phyloP scores from a whole-genome alignment of 1,284 basidiomycete species.

The Ustilago curta region DNA sequence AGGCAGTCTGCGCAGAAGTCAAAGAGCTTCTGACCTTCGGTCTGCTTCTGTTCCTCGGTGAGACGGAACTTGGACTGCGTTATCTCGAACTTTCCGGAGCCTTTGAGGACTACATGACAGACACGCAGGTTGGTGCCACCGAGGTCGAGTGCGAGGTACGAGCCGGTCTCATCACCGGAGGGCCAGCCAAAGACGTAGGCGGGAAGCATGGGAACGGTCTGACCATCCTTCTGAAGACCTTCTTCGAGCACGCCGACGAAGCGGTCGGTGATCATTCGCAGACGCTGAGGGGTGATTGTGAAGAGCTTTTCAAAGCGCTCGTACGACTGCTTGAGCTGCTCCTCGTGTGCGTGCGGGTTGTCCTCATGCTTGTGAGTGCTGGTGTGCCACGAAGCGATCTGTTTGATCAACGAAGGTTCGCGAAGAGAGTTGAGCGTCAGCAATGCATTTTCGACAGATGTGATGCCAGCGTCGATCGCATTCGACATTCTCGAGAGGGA shows the following conservation, averaged over 20 bases:
- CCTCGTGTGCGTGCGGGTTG: conserved; percentile 51
- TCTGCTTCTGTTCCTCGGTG: conserved; percentile 97
- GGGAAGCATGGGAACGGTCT: conserved; percentile 95
- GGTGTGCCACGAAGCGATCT: conserved; percentile 66
- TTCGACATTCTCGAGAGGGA: conserved; percentile 21
- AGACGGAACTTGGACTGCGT: conserved; percentile 97
- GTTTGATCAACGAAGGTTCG: conserved; percentile 18
- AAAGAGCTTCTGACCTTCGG: conserved; percentile 92
- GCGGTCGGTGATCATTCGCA: conserved; percentile 82
- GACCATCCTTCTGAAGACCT: conserved; percentile 83
- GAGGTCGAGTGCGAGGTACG: conserved; percentile 92
- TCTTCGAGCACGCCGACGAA: conserved; percentile 91
- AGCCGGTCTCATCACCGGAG: conserved; percentile 86
- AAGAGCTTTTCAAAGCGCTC: conserved; percentile 62
- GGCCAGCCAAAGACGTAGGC: conserved; percentile 98
- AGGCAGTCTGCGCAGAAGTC: conserved; percentile 98
- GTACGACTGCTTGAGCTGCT: conserved; percentile 56
- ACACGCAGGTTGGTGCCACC: conserved; percentile 95
- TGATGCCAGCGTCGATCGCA: conserved; percentile 22
- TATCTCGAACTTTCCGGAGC: conserved; percentile 94
- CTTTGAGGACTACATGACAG: conserved; percentile 91
- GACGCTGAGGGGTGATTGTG: conserved; percentile 61
- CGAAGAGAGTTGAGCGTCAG: conserved; percentile 18
- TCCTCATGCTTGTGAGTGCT: conserved; percentile 58
- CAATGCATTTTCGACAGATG: conserved; percentile 24